A percentile compares a stretch with the other conserved stretches of the same genome.
These are phyloP conservation scores for Phanerochaete carnosa DNA, from an alignment of 768 basidiomycete genomes.

Conservation along the genomic window DNA sequence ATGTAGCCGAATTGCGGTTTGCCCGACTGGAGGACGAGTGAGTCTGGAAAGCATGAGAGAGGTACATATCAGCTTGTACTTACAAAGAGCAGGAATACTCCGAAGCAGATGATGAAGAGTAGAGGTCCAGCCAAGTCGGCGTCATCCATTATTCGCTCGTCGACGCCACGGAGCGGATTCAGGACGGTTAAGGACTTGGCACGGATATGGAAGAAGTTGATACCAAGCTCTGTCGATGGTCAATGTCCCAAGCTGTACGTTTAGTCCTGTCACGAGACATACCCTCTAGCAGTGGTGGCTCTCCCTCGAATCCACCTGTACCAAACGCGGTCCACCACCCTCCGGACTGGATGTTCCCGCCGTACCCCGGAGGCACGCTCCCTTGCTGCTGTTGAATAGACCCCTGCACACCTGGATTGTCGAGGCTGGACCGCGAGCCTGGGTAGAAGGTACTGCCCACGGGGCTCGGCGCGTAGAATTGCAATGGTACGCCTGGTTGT, in stretches of 20 bases:
- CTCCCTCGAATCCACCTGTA: slow-evolving; percentile 92
- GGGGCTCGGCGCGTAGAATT: slow-evolving; percentile 70
- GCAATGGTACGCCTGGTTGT: slow-evolving; percentile 55
- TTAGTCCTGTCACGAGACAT: slow-evolving; percentile 20
- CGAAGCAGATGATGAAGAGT: slow-evolving; percentile 94
- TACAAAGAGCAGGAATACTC: slow-evolving; percentile 87
- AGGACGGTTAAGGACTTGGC: slow-evolving; percentile 93
- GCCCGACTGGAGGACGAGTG: slow-evolving; percentile 64
- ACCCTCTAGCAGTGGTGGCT: slow-evolving; percentile 95
- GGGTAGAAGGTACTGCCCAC: slow-evolving; percentile 63
- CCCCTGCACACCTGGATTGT: slow-evolving; percentile 54
- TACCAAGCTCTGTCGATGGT: slow-evolving; percentile 75
- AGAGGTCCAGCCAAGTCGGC: slow-evolving; percentile 96
- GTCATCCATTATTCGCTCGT: slow-evolving; percentile 97
- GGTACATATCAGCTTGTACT: slow-evolving; percentile 31
- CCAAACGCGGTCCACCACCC: slow-evolving; percentile 97
- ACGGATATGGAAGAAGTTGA: slow-evolving; percentile 95
- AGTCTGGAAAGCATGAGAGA: slow-evolving; percentile 7
- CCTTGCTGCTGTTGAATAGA: slow-evolving; percentile 41
- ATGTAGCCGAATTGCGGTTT: slow-evolving; percentile 99
- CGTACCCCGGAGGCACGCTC: slow-evolving; percentile 45
- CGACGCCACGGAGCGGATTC: slow-evolving; percentile 81
- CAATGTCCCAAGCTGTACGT: background rate
- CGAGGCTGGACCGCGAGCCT: slow-evolving; percentile 72
- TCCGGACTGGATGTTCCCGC: slow-evolving; percentile 73